Evolutionary conservation across 1,139 yeast genomes (phyloP).

Genomic region (Zygoascus meyerae): DNA sequence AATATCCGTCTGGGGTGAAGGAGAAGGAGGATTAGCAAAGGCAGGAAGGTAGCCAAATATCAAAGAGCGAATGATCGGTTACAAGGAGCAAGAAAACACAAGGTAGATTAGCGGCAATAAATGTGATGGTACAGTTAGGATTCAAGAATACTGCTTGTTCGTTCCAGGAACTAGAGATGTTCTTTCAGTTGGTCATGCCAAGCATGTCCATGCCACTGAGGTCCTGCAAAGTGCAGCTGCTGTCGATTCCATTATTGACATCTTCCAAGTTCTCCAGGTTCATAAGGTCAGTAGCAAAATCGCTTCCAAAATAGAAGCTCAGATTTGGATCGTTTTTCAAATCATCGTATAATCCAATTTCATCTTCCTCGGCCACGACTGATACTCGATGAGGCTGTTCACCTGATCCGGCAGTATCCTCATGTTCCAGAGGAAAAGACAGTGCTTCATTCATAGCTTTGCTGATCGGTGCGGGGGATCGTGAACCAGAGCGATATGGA

Average conservation of each 20-base stretch:
- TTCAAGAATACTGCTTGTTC: no score
- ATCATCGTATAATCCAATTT: slow-evolving; percentile 2
- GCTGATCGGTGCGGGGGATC: no score
- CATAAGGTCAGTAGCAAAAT: neutral
- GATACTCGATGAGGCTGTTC: neutral
- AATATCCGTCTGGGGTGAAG: no score
- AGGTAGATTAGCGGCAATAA: no score
- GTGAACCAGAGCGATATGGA: neutral
- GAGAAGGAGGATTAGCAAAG: no score
- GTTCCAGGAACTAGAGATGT: no score
- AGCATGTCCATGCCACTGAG: slow-evolving; percentile 64
- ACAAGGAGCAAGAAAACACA: no score
- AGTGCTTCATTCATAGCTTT: neutral
- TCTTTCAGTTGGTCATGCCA: slow-evolving; percentile 1
- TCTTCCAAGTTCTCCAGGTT: neutral
- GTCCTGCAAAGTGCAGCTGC: slow-evolving; percentile 44
- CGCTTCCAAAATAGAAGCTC: slow-evolving; percentile 3
- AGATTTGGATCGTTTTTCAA: neutral
- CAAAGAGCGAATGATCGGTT: no score
- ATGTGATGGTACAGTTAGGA: no score
- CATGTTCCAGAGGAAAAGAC: neutral
- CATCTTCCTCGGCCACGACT: slow-evolving; percentile 4
- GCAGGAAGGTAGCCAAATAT: no score
- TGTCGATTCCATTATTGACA: neutral
- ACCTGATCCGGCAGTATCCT: neutral